Conservation (phyloP, 192 early-diverging fungal genomes). For the Coemansia sp. region DNA sequence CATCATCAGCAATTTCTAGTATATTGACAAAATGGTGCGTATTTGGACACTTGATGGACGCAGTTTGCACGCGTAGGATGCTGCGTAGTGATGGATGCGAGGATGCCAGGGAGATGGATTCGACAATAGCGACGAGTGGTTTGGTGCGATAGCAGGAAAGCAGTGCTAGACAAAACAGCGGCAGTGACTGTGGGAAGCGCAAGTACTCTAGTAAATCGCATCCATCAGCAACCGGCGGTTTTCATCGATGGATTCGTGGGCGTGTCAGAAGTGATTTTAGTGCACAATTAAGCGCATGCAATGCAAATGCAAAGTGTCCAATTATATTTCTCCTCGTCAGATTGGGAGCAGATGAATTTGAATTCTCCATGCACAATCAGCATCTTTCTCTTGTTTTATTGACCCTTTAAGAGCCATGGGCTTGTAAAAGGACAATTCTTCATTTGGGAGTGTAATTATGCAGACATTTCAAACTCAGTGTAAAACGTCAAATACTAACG, state of each 20-base stretch:
- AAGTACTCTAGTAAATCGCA: not conserved
- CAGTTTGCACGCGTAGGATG: not conserved
- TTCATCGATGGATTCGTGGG: not conserved
- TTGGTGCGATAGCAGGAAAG: not conserved
- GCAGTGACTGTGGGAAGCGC: not conserved
- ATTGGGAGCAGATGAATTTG: too few relatives aligned
- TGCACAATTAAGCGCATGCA: not conserved
- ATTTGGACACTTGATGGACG: not conserved
- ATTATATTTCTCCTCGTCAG: too few relatives aligned
- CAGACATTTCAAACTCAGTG: too few relatives aligned
- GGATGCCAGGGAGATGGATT: not conserved
- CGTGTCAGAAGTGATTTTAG: not conserved
- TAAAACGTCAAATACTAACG: too few relatives aligned
- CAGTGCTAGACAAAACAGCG: not conserved
- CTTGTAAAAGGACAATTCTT: too few relatives aligned
- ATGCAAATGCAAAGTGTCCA: not conserved
- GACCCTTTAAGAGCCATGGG: too few relatives aligned
- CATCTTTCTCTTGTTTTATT: too few relatives aligned
- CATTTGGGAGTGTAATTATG: too few relatives aligned
- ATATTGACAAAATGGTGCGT: conserved; percentile 31
- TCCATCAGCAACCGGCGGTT: not conserved
- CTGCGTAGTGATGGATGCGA: conserved; percentile 7
- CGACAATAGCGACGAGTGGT: not conserved
- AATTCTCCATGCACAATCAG: too few relatives aligned
- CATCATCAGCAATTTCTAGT: conserved; percentile 32